Evolutionary conservation across 148 eudicot species (phyloP).

Genomic region (Gaultheria prostrata): DNA sequence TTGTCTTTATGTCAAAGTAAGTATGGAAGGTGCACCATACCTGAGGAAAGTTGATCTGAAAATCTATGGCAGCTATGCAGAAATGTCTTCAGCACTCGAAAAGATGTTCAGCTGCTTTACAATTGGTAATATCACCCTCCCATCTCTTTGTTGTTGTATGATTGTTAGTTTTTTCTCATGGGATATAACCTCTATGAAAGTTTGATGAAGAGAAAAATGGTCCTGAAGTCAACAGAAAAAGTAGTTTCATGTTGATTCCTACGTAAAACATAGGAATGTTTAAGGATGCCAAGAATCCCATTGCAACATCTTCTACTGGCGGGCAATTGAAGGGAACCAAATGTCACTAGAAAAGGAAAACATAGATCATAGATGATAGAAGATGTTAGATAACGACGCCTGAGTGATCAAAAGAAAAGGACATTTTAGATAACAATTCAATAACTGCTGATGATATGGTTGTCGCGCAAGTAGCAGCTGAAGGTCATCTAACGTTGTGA

Average conservation of each 20-base stretch:
- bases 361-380: neutral
- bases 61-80: conserved; percentile 39
- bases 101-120: conserved; percentile 73
- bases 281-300: neutral
- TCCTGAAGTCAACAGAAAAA: neutral
- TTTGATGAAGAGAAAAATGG: neutral
- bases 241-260: neutral
- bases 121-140: conserved; percentile 32
- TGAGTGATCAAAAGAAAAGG: neutral
- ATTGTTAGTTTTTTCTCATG: neutral
- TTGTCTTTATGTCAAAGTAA: conserved; percentile 57
- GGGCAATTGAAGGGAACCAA: neutral
- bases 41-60: conserved; percentile 62
- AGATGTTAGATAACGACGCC: neutral
- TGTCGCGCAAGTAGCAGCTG: neutral
- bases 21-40: conserved; percentile 76
- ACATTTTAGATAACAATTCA: conserved; percentile 1
- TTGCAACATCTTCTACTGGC: neutral
- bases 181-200: neutral
- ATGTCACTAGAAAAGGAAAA: neutral
- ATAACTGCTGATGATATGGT: neutral
- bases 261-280: neutral
- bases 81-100: conserved; percentile 54
- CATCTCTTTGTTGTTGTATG: neutral
- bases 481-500: neutral